A percentile compares a stretch with the other conserved stretches of the same genome.
phyloP scores from a whole-genome alignment of 495 filamentous ascomycete genomes.

The Penicillium roqueforti region DNA sequence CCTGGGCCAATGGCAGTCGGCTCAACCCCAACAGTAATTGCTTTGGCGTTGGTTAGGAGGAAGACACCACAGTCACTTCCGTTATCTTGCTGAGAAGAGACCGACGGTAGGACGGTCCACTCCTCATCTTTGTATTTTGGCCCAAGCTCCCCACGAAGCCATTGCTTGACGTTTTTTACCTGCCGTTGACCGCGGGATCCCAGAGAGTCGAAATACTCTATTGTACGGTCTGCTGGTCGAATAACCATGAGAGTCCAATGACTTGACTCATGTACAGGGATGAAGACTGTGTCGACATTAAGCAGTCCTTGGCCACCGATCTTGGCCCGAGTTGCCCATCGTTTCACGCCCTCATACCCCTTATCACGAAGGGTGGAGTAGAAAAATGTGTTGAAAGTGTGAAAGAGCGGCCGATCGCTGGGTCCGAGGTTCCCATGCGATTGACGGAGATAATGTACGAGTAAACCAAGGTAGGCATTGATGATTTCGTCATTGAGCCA shows the following conservation, averaged over 20 bases:
- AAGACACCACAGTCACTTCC: constrained; percentile 80
- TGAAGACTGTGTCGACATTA: constrained; percentile 55
- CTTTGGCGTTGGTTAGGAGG: constrained; percentile 67
- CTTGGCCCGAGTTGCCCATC: constrained; percentile 55
- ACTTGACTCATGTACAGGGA: constrained; percentile 50
- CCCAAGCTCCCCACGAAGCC: constrained; percentile 58
- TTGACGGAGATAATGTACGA: constrained; percentile 58
- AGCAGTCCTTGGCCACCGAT: constrained; percentile 52
- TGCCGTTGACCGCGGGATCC: constrained; percentile 33
- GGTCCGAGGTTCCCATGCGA: constrained; percentile 40
- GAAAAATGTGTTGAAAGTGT: constrained; percentile 71
- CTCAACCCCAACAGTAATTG: constrained; percentile 59
- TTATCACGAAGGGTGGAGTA: constrained; percentile 55
- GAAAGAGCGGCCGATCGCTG: constrained; percentile 56
- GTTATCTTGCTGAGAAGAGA: constrained; percentile 60
- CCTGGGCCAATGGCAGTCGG: constrained; percentile 53
- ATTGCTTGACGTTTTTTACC: constrained; percentile 44
- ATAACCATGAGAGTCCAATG: constrained; percentile 69
- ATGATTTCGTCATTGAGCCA: constrained; percentile 89
- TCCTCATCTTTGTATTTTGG: constrained; percentile 53
- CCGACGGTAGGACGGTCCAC: constrained; percentile 52
- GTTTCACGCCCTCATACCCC: constrained; percentile 44
- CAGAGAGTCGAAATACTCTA: constrained; percentile 76
- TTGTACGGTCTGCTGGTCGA: constrained; percentile 54
- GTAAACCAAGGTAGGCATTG: constrained; percentile 58